Evolutionary conservation across 345 rosid species (phyloP), one percentile per base, ranked within the genome.

Genomic region (Linum lewisii): DNA sequence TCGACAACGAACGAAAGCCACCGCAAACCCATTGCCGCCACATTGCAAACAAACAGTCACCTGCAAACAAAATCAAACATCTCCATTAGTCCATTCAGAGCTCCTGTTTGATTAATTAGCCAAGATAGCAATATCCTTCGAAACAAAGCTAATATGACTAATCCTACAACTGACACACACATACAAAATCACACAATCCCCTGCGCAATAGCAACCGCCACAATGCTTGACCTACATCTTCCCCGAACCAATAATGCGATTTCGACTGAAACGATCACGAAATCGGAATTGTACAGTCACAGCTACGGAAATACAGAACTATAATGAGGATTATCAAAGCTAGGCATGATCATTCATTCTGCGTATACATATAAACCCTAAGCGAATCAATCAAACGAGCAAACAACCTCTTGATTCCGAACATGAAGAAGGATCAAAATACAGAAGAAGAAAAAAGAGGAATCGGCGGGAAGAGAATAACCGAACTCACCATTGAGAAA

Each of bases 31-130:
- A 20, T 3, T 8, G 54, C 76, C 80, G 36, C 85, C 88, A 57
- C 91, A 84, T 18, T 24, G 62, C 59, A 54, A 72, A 68, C 95
- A 87, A 69, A 79, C 29, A 66, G 45, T 78, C 66, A 19, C 75
- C 84, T 84, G 72, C n/a, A 63, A 68, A 63, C 38, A 55, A 70
- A 51, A 61, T 10, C 32, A 37, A 23, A n/a, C n/a, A n/a, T n/a
- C n/a, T n/a, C n/a, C n/a, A 2, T n/a, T 38, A 0, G 4, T 15
- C n/a, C 58, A 63, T 24, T 19, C 15, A 37, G 9, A 19, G 1
- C 1, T 20, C 18, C n/a, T n/a, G n/a, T n/a, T 24, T 38, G 6
- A 44, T 10, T 34, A 10, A 13, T 3, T 5, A 23, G 20, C 4
- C 10, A 42, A 24, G 34, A 36, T 26, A 54, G 37, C 50, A 63